phyloP scores from a whole-genome alignment of 306 rosid genomes.

The Vigna reflexopilosa region DNA sequence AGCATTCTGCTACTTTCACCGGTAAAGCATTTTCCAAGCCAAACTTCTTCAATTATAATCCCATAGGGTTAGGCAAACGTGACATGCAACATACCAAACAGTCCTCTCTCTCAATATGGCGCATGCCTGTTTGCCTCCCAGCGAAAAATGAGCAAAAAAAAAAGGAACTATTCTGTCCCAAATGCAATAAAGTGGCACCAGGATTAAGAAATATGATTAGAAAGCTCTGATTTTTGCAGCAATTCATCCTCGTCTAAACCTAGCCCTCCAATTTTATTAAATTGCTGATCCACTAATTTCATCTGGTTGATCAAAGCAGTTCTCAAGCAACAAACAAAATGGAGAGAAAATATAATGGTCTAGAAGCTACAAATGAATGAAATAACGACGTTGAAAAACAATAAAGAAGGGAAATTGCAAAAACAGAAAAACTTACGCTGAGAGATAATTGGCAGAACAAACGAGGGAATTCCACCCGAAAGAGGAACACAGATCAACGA shows the following conservation, averaged over 20 bases:
- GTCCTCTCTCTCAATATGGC: constrained; percentile 19
- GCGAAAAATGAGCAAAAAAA: not conserved
- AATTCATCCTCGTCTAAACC: constrained; percentile 17
- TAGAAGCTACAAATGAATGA: not conserved
- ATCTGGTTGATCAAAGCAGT: constrained; percentile 24
- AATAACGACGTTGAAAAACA: constrained; percentile 8
- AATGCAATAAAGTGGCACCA: constrained; percentile 21
- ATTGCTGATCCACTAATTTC: constrained; percentile 21
- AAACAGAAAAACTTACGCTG: constrained; percentile 61
- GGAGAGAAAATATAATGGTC: not conserved
- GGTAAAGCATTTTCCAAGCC: constrained; percentile 35
- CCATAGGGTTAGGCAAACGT: constrained; percentile 31
- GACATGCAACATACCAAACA: constrained; percentile 26
- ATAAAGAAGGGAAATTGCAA: not conserved
- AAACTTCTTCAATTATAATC: constrained; percentile 13
- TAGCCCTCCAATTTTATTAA: not conserved
- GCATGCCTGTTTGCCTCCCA: not conserved
- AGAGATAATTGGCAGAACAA: constrained; percentile 79
- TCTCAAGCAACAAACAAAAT: constrained; percentile 23
- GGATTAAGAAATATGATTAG: not conserved
- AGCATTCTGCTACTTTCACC: constrained; percentile 28
- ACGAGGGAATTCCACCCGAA: constrained; percentile 89
- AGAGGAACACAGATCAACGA: constrained; percentile 74
- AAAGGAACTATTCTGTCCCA: constrained; percentile 1
- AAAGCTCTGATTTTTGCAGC: constrained; percentile 25